Evolutionary conservation across 2,329 filamentous ascomycete species (phyloP).

Genomic region (Penicillium sp.): DNA sequence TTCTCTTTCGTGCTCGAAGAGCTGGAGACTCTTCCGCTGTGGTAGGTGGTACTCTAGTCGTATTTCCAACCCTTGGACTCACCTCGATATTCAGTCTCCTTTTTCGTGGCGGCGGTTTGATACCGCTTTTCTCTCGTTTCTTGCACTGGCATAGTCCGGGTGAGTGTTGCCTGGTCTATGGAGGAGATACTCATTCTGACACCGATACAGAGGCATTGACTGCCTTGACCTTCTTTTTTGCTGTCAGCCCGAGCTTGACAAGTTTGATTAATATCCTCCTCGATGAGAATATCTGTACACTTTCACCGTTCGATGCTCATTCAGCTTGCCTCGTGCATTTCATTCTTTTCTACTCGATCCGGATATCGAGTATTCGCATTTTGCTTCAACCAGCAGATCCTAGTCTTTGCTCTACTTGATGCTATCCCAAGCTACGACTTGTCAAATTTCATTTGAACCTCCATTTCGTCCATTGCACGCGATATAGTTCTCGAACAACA

Average conservation of each 20-base stretch:
- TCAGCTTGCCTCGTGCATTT: neutral
- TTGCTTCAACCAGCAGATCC: neutral
- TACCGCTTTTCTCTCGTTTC: constrained; percentile 17
- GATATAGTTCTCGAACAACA: too few relatives aligned
- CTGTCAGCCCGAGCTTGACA: too few relatives aligned
- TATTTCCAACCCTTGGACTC: neutral
- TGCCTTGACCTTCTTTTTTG: constrained; percentile 24
- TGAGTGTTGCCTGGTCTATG: neutral
- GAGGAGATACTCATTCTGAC: neutral
- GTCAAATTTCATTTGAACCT: neutral
- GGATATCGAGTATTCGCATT: constrained; percentile 8
- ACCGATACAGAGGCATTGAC: constrained; percentile 28
- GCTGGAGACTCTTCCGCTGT: constrained; percentile 29
- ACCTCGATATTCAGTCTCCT: neutral
- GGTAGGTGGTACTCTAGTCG: constrained; percentile 11
- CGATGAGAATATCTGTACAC: too few relatives aligned
- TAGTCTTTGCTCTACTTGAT: constrained; percentile 8
- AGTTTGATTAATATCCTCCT: too few relatives aligned
- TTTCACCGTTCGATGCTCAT: too few relatives aligned
- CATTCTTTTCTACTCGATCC: constrained; percentile 7
- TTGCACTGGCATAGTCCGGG: neutral
- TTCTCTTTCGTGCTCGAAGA: constrained; percentile 17
- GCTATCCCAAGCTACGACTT: constrained; percentile 6
- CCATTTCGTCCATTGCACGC: too few relatives aligned
- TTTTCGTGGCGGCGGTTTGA: neutral